Evolutionary conservation across 2,329 filamentous ascomycete genomes (phyloP), one percentile per base, ranked within the genome.

Genomic region (Penicillium sp.): DNA sequence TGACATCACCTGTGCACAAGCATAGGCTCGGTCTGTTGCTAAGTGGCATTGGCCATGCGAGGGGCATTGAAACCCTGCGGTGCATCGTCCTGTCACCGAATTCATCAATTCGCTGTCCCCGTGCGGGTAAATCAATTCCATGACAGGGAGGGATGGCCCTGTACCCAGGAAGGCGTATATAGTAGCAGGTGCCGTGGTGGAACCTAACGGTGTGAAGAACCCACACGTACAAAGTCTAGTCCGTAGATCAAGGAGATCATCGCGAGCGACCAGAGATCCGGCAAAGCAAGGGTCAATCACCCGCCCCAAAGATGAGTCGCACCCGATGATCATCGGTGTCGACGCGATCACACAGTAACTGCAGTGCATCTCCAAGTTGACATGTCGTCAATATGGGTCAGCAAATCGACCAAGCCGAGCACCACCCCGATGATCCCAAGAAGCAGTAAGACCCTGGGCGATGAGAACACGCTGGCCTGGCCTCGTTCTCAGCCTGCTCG

Each of bases 321-420:
- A 31, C 46, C 56, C 31, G 39, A 47, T 39, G 11, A 22, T 14
- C 6, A 24, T n/a, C 49, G 16, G 16, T 13, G 22, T 27, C 22
- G n/a, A n/a, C 31, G 14, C 24, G 27, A 24, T 46, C 37, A 37
- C 18, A 18, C 16, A 43, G 19, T 11, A 43, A 40, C 4, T 13
- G 14, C 19, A 7, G 35, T 27, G 10, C 36, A 18, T 57, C 27
- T 16, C 43, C 40, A 22, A 10, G 31, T 19, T 24, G 41, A 24
- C 13, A 70, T 68, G 64, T 69, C 22, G 65, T 72, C 44, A 70
- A 66, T 39, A 60, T 49, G 7, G 66, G 71, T 39, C 70, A 72
- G 50, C 66, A 72, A 46, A 66, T 67, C n/a, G 66, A 71, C 35
- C 59, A 55, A 24, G 67, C 71, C 14, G 65, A 66, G 24, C 69